Conservation (phyloP, 768 basidiomycete species). For the Psilocybe sp. region DNA sequence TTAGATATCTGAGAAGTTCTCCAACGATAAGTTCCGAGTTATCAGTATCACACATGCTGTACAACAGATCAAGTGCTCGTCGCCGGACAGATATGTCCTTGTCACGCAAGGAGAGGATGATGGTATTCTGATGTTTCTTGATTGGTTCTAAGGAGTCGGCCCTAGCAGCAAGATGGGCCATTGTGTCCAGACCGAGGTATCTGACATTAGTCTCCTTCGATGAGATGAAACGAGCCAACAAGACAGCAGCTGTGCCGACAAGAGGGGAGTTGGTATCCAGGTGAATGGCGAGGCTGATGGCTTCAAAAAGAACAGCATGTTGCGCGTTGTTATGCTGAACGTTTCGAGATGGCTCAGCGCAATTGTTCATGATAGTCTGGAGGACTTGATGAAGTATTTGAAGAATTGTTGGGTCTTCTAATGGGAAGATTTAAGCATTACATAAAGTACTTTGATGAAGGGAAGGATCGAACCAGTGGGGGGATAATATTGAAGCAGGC, state of each 20-base stretch:
- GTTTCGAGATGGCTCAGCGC: constrained; percentile 87
- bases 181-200: constrained; percentile 95
- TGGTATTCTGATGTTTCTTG: constrained; percentile 94
- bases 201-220: constrained; percentile 98
- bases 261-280: constrained; percentile 88
- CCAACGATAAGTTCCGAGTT: constrained; percentile 96
- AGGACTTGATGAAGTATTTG: constrained; percentile 78
- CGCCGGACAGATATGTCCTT: constrained; percentile 96
- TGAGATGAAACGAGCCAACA: constrained; percentile 93
- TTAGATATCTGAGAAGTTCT: constrained; percentile 89
- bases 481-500: constrained; percentile 92
- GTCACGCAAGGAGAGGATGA: constrained; percentile 91
- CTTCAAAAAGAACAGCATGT: constrained; percentile 97
- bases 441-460: background rate
- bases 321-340: constrained; percentile 99
- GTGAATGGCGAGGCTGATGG: constrained; percentile 95
- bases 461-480: constrained; percentile 68
- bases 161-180: constrained; percentile 96
- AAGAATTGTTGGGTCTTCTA: constrained; percentile 68
- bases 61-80: constrained; percentile 90
- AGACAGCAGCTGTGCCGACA: constrained; percentile 82
- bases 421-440: background rate
- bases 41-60: constrained; percentile 99
- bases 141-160: constrained; percentile 89
- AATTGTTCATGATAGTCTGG: constrained; percentile 87